Evolutionary conservation across 1,284 basidiomycete genomes (phyloP).

Genomic region (Ustilago trichophora): DNA sequence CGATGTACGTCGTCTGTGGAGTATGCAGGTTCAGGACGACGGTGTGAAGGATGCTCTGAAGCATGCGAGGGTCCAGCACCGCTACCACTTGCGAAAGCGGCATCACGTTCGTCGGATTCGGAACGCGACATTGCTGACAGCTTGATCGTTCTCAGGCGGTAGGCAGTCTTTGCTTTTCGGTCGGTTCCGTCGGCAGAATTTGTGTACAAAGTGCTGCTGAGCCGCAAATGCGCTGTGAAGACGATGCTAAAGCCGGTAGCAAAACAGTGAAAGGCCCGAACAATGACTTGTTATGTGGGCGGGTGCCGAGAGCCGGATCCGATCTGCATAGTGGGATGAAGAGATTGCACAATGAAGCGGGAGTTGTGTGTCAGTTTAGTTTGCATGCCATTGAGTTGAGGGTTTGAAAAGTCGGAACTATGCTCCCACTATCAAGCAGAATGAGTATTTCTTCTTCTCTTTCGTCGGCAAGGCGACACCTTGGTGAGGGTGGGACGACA

Average conservation of each 20-base stretch:
- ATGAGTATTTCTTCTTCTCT: too few species aligned
- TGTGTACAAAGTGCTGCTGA: too few species aligned
- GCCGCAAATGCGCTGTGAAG: background rate
- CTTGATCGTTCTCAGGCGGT: background rate
- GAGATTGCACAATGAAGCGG: constrained; percentile 7
- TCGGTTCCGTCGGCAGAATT: background rate
- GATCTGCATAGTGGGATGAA: constrained; percentile 20
- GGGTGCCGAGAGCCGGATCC: constrained; percentile 2
- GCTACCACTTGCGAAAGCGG: constrained; percentile 5
- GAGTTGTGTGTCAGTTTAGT: constrained; percentile 17
- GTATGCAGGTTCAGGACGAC: constrained; percentile 10
- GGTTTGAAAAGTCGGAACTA: background rate
- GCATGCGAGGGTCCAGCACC: constrained; percentile 14
- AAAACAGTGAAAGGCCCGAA: constrained; percentile 3
- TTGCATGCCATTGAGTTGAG: constrained; percentile 7
- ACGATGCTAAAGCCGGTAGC: background rate
- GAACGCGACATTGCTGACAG: constrained; percentile 23
- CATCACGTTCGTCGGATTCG: constrained; percentile 24
- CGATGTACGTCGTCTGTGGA: constrained; percentile 12
- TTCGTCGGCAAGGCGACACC: too few species aligned
- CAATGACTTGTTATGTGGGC: constrained; percentile 22
- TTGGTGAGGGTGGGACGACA: too few species aligned
- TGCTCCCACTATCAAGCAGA: constrained; percentile 5
- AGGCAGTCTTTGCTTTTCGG: background rate
- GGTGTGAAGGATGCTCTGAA: constrained; percentile 18